These are phyloP conservation scores for Hymenoscyphus repandus DNA, from an alignment of 2,329 filamentous ascomycete species.

Conservation along the genomic window DNA sequence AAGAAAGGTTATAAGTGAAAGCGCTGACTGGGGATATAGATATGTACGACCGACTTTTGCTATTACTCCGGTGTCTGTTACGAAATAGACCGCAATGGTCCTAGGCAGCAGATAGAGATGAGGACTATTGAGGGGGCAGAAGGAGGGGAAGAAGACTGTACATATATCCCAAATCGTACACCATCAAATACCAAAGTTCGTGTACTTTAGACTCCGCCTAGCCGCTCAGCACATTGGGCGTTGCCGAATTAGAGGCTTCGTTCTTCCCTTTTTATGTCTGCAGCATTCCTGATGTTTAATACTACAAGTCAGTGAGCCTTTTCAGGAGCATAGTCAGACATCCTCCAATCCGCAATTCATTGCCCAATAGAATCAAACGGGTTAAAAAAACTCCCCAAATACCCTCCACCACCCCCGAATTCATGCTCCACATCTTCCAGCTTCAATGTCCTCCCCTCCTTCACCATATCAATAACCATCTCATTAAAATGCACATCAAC, in stretches of 20 bases:
- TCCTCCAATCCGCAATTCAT: neutral
- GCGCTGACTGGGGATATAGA: constrained; percentile 38
- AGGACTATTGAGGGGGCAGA: too few relatives aligned
- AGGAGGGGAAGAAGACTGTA: too few relatives aligned
- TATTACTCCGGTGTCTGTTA: constrained; percentile 51
- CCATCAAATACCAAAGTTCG: too few relatives aligned
- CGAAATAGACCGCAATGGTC: constrained; percentile 20
- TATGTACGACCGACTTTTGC: constrained; percentile 79
- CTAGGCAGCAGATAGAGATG: too few relatives aligned
- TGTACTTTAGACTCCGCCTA: too few relatives aligned
- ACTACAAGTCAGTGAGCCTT: too few relatives aligned
- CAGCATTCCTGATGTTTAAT: too few relatives aligned
- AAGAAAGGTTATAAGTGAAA: neutral
- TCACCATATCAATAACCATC: constrained; percentile 40
- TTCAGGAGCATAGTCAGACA: too few relatives aligned
- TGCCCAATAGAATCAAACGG: neutral
- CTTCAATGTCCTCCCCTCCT: constrained; percentile 31
- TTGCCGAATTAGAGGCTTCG: too few relatives aligned
- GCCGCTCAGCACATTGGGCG: too few relatives aligned
- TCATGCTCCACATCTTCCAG: constrained; percentile 25
- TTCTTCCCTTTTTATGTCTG: too few relatives aligned
- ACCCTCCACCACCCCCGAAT: neutral
- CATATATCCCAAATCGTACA: too few relatives aligned
- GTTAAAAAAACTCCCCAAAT: neutral
- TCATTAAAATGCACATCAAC: constrained; percentile 37